Base-by-base conservation (phyloP, 805 yeast species). In the Kuraishia hungarica region DNA sequence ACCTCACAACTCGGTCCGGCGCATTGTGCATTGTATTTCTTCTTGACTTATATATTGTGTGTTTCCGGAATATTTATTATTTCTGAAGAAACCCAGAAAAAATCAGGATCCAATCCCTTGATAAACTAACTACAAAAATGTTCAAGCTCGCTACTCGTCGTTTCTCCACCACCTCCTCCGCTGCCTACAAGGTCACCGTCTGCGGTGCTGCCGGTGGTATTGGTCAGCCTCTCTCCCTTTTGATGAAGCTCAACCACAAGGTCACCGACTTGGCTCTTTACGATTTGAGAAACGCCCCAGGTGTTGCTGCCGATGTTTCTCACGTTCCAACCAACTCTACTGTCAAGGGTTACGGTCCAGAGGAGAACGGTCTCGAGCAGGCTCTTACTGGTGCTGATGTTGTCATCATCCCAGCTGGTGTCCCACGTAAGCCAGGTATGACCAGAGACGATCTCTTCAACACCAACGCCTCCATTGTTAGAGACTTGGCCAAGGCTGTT, bases 371-470 rank as follows among this genome's bases (percentile, higher is more conserved):
- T 39, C 75, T 90, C 60, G 75, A 78, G 57, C 75, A 74, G 55
- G 96, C 97, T 20, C 75, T 92, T 63, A 74, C 79, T 53, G 91
- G 85, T 52, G 82, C 97, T 53, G 96, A 91, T 64, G 84, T 92
- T 58, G 92, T 92, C 54, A 81, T 92, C 57, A 89, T 92, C 73
- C 97, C 97, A 69, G 97, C 97, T 56, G 97, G 97, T 79, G 96
- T 92, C 57, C 97, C 96, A 79, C 89, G 96, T 83, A 92, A 91
- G 79, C 97, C 97, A 63, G 97, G 97, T 73, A 92, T 92, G 97
- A 89, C 97, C 68, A 88, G 97, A 80, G 97, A 92, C 72, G 97
- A 92, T 71, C 80, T 92, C 67, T 92, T 92, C 86, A 86, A 89
- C 80, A 92, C 96, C 78, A 92, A 92, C 69, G 97, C 97, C 54